phyloP scores from a whole-genome alignment of 768 basidiomycete genomes.

The Lactarius psammicola region DNA sequence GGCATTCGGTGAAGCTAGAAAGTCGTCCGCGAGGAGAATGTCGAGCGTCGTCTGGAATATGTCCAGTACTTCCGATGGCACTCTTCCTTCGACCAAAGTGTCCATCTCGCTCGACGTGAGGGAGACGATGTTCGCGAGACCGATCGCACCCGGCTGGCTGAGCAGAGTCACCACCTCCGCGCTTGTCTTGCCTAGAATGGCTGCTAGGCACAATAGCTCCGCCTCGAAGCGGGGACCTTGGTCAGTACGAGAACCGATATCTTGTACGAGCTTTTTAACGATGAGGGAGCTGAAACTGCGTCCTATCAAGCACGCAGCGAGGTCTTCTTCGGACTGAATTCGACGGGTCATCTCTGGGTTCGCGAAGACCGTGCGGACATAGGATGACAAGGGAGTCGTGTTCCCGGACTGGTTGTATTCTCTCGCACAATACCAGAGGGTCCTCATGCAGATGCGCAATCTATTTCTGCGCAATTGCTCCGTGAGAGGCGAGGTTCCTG shows the following conservation, averaged over 20 bases:
- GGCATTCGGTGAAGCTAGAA: not conserved
- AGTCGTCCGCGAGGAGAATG: no score
- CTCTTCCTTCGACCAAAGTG: no score
- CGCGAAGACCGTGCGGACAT: not conserved
- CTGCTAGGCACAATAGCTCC: no score
- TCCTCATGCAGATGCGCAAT: conserved; percentile 2
- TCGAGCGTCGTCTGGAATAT: no score
- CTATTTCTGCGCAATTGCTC: not conserved
- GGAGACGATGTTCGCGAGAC: no score
- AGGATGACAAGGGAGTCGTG: not conserved
- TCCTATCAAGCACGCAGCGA: not conserved
- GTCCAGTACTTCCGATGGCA: no score
- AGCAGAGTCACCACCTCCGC: no score
- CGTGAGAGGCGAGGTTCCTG: not conserved
- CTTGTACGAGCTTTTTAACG: not conserved
- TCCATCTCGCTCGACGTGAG: no score
- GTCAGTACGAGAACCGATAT: not conserved
- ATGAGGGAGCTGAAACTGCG: conserved; percentile 1
- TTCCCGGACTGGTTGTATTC: not conserved
- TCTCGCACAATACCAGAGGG: conserved; percentile 10
- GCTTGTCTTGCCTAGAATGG: no score
- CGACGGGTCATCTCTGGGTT: not conserved
- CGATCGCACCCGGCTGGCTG: no score
- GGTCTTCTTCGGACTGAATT: not conserved
- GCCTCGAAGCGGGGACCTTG: no score